phyloP scores from a whole-genome alignment of 2,329 filamentous ascomycete genomes.

The Colletotrichum sp. region DNA sequence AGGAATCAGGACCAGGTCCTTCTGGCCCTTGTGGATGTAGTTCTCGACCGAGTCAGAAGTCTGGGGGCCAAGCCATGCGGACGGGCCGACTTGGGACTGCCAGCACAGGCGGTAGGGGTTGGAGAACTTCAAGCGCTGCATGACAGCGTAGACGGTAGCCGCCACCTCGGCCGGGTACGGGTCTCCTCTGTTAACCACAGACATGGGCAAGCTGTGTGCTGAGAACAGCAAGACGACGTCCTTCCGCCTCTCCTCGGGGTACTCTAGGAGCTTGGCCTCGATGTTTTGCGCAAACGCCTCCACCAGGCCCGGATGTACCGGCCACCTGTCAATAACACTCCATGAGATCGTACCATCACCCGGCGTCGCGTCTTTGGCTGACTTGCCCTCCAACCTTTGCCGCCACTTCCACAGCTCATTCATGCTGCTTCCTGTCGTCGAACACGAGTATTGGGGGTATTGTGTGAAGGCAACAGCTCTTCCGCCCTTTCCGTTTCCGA shows the following conservation, averaged over 20 bases:
- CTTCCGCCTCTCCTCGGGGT: constrained; percentile 80
- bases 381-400: constrained; percentile 82
- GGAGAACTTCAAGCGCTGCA: constrained; percentile 84
- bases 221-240: constrained; percentile 90
- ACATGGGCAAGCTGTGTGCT: constrained; percentile 96
- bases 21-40: constrained; percentile 90
- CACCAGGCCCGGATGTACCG: constrained; percentile 85
- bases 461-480: constrained; percentile 97
- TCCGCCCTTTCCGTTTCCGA: constrained; percentile 88
- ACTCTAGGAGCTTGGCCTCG: constrained; percentile 81
- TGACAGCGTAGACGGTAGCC: constrained; percentile 96
- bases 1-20: constrained; percentile 87
- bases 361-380: constrained; percentile 53
- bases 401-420: constrained; percentile 99
- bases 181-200: constrained; percentile 93
- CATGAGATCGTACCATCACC: constrained; percentile 80
- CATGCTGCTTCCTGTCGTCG: constrained; percentile 92
- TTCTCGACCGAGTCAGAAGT: constrained; percentile 87
- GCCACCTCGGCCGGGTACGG: constrained; percentile 95
- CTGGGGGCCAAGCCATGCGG: constrained; percentile 94
- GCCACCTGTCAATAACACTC: constrained; percentile 99
- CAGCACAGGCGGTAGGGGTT: constrained; percentile 95
- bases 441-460: constrained; percentile 98
- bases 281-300: constrained; percentile 95
- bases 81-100: constrained; percentile 97